Evolutionary conservation across 331 rosid species (phyloP), one percentile per base, ranked within the genome.

Genomic region (Spiraea crenata): DNA sequence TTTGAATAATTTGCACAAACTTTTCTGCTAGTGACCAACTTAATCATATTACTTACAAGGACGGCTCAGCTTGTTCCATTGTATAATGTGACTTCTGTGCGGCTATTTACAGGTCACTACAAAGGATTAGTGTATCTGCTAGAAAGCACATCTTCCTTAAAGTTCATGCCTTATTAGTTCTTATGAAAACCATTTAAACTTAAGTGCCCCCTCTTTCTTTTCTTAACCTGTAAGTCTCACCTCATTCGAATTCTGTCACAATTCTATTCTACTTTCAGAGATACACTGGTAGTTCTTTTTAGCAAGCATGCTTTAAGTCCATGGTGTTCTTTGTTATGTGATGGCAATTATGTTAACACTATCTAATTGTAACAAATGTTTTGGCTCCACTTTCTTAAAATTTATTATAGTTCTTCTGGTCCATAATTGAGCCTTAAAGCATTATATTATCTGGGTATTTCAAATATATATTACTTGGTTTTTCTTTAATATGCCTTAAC

Each of bases 401-500:
- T 34, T 57, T 57, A 4, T 34, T 31, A 12, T 13, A 31, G 63
- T 57, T 16, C n/a, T 14, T 57, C 10, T 35, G 65, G 9, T 59
- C 62, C 65, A 13, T 7, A 59, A 25, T 13, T 47, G 57, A 45
- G 34, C 44, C 16, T 25, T 52, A 63, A 6, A 3, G 7, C 19
- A 70, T 70, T 44, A 44, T 50, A 16, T 49, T 25, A 14, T 14
- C 19, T 50, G 34, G 11, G 44, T 37, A 37, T 50, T 31, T 1
- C 31, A 25, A 44, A 34, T 73, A 2, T 57, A 49, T 58, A 12
- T n/a, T 16, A 48, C 60, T 67, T 54, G 45, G 63, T 16, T 65
- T 66, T 47, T 47, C 63, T 19, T 67, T 65, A 8, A 63, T 73
- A 15, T 59, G 20, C 20, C 39, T 74, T 67, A 65, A 40, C 41